Percentiles rank a stretch among this genome's conserved stretches.
Evolutionary conservation across 2,329 filamentous ascomycete species (phyloP).

Genomic region (Coleophoma crateriformis): DNA sequence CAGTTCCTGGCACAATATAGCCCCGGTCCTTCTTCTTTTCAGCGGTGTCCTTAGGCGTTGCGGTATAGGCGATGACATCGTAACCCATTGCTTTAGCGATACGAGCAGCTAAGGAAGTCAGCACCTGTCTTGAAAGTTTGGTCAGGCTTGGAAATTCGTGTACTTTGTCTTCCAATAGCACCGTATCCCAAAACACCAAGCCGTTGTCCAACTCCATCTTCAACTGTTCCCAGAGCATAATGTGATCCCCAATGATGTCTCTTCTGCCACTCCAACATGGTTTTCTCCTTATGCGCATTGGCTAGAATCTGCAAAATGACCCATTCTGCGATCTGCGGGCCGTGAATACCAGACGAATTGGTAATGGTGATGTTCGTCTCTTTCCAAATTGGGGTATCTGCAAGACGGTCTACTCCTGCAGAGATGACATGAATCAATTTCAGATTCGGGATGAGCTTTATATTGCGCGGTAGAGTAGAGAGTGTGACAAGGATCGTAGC

Average conservation of each 20-base stretch:
- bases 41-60: conserved; percentile 49
- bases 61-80: conserved; percentile 61
- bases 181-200: conserved; percentile 43
- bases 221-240: conserved; percentile 27
- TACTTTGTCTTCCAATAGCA: conserved; percentile 35
- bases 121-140: too few species aligned
- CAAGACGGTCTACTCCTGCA: conserved; percentile 27
- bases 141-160: too few species aligned
- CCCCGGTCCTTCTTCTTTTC: conserved; percentile 50
- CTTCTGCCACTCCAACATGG: conserved; percentile 52
- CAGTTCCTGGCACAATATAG: conserved; percentile 59
- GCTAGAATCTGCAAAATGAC: conserved; percentile 55
- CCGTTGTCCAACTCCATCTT: conserved; percentile 51
- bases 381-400: conserved; percentile 23
- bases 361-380: conserved; percentile 28
- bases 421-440: conserved; percentile 29
- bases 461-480: conserved; percentile 18
- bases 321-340: conserved; percentile 62
- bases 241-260: conserved; percentile 43
- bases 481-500: conserved; percentile 28
- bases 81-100: conserved; percentile 53
- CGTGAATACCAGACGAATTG: conserved; percentile 29
- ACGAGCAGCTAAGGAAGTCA: conserved; percentile 29
- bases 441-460: conserved; percentile 21
- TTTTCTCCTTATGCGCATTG: conserved; percentile 47